Percentiles rank a stretch among this genome's conserved stretches.
phyloP scores from a whole-genome alignment of 2,329 filamentous ascomycete species.

The Fusarium staphyleae region DNA sequence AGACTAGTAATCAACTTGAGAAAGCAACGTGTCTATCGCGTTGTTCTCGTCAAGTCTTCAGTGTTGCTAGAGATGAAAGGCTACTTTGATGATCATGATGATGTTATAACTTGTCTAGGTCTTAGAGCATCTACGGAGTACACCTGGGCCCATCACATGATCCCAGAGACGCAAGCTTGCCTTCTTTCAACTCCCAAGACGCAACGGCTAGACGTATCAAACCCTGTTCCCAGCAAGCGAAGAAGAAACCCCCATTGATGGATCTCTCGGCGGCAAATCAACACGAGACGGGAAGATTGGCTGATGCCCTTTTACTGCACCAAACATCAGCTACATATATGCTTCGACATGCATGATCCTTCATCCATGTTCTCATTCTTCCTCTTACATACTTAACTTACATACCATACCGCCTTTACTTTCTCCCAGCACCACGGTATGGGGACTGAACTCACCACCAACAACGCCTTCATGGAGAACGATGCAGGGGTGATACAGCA shows the following conservation, averaged over 20 bases:
- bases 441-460: neutral
- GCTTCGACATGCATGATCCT: neutral
- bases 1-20: too few relatives aligned
- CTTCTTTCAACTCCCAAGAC: too few relatives aligned
- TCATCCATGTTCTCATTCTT: neutral
- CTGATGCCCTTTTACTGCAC: neutral
- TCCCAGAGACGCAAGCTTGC: neutral
- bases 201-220: neutral
- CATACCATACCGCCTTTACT: neutral
- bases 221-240: too few relatives aligned
- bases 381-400: too few relatives aligned
- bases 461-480: neutral
- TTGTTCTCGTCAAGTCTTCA: too few relatives aligned
- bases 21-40: too few relatives aligned
- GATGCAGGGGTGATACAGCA: neutral
- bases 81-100: too few relatives aligned
- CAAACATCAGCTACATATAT: neutral
- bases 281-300: constrained; percentile 3
- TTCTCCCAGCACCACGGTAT: constrained; percentile 2
- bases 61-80: too few relatives aligned
- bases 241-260: neutral
- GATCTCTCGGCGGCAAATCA: constrained; percentile 3
- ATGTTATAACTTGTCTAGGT: too few relatives aligned
- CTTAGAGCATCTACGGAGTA: too few relatives aligned
- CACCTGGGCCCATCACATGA: neutral